Base-by-base conservation (phyloP, 352 stramenopile genomes). In the Pythium diclinum region DNA sequence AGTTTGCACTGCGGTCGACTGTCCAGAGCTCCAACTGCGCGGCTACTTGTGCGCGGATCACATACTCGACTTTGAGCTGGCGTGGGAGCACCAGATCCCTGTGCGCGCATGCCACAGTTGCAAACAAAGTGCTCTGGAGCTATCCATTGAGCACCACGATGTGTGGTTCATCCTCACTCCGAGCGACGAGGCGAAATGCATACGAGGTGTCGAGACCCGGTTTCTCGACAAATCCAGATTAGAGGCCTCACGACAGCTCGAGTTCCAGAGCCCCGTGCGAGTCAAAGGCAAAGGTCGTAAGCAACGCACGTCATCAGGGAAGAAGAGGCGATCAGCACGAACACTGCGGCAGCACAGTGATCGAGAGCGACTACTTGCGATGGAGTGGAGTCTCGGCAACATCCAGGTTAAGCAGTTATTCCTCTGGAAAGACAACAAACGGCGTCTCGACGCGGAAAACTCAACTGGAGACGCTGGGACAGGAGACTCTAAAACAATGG, bases 341-440 rank as follows among this genome's bases (percentile, higher is more conserved):
- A 63, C 60, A n/a, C 52, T 68, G 32, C 34, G 55, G 34, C 61
- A 74, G 17, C 48, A 61, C 7, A 55, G 49, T 42, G 61, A 73
- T 9, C 79, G 78, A 28, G 83, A 92, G 61, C 68, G 79, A 51
- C 65, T 75, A 61, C 69, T 71, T 28, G 83, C 81, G 51, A 56
- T 75, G 14, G 83, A 92, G 59, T 90, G 78, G 74, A 92, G 81
- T 63, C 57, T 86, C 17, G 83, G 83, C 54, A 89, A 89, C 42
- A 66, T 88, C 58, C 61, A 75, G 0, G 21, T 73, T 46, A 68
- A 81, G 48, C 75, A 79, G 46, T 65, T 73, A 65, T 76, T 79
- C 52, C 71, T 92, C 17, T 92, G 83, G 83, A 72, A 69, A 59
- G 79, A 89, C 33, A 92, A 90, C 51, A 53, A 62, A 17, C 73